phyloP scores from a whole-genome alignment of 2,329 filamentous ascomycete genomes.

The Xylariaceae sp. region DNA sequence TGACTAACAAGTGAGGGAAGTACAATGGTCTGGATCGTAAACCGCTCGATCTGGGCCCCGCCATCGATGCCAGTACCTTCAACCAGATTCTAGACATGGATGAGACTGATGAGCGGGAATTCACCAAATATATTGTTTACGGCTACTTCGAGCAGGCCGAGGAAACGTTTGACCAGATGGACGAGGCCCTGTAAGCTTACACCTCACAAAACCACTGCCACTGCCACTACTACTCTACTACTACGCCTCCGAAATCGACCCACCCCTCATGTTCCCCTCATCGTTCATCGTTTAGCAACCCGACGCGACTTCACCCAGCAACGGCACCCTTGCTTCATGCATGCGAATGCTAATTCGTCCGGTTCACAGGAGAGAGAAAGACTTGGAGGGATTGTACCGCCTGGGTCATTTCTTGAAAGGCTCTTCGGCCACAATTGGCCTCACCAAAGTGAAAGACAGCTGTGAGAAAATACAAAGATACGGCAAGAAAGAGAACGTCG shows the following conservation, averaged over 20 bases:
- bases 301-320: constrained; percentile 1
- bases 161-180: constrained; percentile 80
- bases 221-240: too few species aligned
- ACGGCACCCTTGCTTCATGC: neutral
- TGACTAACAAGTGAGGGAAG: constrained; percentile 27
- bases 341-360: constrained; percentile 20
- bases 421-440: constrained; percentile 87
- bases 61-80: constrained; percentile 76
- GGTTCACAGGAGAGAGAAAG: constrained; percentile 53
- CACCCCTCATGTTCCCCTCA: constrained; percentile 11
- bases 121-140: constrained; percentile 81
- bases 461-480: constrained; percentile 97
- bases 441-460: constrained; percentile 83
- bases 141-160: constrained; percentile 92
- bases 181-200: constrained; percentile 67
- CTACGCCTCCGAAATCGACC: constrained; percentile 4
- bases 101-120: constrained; percentile 79
- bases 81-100: constrained; percentile 98
- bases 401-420: constrained; percentile 97
- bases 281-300: neutral
- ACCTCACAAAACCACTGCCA: neutral
- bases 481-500: constrained; percentile 74
- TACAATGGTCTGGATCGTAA: constrained; percentile 44
- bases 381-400: constrained; percentile 70
- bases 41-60: constrained; percentile 62